Evolutionary conservation across 352 stramenopile species (phyloP).

Genomic region (Aphanomyces invadans): DNA sequence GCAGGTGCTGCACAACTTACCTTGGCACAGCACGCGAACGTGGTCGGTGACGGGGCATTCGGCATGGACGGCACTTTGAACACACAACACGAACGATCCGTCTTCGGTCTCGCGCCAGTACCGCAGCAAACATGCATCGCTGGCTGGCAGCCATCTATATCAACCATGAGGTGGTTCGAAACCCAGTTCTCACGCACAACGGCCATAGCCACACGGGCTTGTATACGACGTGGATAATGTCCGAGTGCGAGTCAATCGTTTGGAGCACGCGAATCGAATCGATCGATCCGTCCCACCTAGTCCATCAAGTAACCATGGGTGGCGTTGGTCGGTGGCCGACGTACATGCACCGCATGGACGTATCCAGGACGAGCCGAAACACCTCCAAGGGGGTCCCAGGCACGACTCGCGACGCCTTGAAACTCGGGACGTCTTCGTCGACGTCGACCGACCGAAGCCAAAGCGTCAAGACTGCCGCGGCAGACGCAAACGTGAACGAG

Average conservation of each 20-base stretch:
- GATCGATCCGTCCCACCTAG: constrained; percentile 56
- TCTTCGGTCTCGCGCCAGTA: constrained; percentile 68
- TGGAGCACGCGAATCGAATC: constrained; percentile 57
- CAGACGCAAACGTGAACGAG: constrained; percentile 40
- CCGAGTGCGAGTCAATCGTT: constrained; percentile 68
- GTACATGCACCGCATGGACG: constrained; percentile 52
- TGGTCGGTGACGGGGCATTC: constrained; percentile 59
- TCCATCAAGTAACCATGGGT: neutral
- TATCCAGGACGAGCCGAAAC: constrained; percentile 68
- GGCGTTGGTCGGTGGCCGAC: neutral
- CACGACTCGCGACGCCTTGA: constrained; percentile 61
- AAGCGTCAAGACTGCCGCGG: constrained; percentile 38
- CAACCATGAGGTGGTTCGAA: neutral
- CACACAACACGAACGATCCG: constrained; percentile 66
- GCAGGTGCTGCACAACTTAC: too few species aligned
- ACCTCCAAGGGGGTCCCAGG: constrained; percentile 56
- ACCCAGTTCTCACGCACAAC: constrained; percentile 33
- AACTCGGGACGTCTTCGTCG: constrained; percentile 43
- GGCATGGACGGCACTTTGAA: constrained; percentile 65
- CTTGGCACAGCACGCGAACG: constrained; percentile 53
- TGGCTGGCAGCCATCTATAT: constrained; percentile 58
- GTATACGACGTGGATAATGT: constrained; percentile 75
- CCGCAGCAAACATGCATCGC: constrained; percentile 56
- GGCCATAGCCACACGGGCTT: constrained; percentile 71
- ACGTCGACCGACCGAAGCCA: constrained; percentile 48